These are phyloP conservation scores for Carpinus viminea DNA, from an alignment of 306 rosid genomes.

Conservation along the genomic window DNA sequence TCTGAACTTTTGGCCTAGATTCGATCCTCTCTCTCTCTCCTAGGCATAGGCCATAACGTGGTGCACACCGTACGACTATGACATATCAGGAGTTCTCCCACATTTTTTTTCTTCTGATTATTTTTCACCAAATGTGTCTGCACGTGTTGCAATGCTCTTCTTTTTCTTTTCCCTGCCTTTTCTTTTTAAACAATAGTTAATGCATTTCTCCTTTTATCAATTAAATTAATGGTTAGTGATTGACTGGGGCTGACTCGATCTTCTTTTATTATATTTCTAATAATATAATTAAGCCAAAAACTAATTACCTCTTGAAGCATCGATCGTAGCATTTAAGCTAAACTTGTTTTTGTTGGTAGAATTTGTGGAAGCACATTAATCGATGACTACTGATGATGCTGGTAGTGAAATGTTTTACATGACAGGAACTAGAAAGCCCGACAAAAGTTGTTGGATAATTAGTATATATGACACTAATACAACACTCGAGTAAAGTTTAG, in stretches of 20 bases:
- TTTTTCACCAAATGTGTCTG: background rate
- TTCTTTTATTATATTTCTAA: background rate
- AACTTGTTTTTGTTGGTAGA: too few species aligned
- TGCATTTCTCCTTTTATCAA: background rate
- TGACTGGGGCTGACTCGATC: background rate
- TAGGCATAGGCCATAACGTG: background rate
- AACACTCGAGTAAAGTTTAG: background rate
- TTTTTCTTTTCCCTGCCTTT: background rate
- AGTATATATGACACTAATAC: too few species aligned
- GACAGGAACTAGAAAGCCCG: background rate
- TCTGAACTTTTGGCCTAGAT: background rate
- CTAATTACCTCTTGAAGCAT: too few species aligned
- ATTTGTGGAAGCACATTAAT: too few species aligned
- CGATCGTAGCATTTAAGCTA: too few species aligned
- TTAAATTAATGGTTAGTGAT: background rate
- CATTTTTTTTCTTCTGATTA: background rate
- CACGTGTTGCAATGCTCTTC: background rate
- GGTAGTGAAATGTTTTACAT: too few species aligned
- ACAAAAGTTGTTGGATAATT: background rate
- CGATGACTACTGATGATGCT: too few species aligned
- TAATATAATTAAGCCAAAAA: too few species aligned
- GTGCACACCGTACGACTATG: background rate
- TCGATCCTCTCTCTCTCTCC: too few species aligned
- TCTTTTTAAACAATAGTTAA: background rate
- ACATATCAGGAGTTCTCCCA: background rate